These are phyloP conservation scores for Wickerhamomyces canadensis DNA, from an alignment of 805 yeast genomes.

Conservation along the genomic window DNA sequence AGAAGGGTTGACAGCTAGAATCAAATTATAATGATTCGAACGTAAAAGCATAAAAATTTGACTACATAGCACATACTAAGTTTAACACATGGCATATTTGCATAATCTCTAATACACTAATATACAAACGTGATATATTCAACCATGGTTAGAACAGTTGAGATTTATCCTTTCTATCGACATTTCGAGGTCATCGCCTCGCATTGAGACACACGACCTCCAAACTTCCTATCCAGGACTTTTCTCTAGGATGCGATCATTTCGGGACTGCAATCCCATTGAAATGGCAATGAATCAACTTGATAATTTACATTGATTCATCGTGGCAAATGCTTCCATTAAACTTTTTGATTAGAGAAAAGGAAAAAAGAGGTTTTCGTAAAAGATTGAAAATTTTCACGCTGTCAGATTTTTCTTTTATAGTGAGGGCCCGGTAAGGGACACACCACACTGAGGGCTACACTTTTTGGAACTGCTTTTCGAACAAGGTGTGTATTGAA, in stretches of 20 bases:
- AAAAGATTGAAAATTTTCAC: conserved; percentile 1
- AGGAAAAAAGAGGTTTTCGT: conserved; percentile 11
- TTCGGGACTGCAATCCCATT: conserved; percentile 24
- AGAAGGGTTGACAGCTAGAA: conserved; percentile 35
- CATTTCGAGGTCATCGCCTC: conserved; percentile 25
- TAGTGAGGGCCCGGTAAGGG: no score
- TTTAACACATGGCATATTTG: no score
- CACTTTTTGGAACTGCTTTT: no score
- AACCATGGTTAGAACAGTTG: background rate
- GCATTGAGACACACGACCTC: conserved; percentile 18
- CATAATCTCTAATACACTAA: no score
- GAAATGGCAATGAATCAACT: conserved; percentile 28
- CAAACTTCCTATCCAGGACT: conserved; percentile 30
- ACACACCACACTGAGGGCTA: no score
- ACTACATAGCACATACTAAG: no score
- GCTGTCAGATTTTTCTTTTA: background rate
- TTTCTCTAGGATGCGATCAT: conserved; percentile 26
- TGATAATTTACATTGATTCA: conserved; percentile 22
- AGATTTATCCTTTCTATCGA: conserved; percentile 27
- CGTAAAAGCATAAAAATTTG: no score
- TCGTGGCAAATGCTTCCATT: conserved; percentile 29
- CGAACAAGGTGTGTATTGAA: no score
- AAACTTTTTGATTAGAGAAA: conserved; percentile 27
- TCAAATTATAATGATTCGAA: conserved; percentile 30
- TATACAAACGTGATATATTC: conserved; percentile 8